Evolutionary conservation across 129 eudicot species (phyloP), one percentile per base, ranked within the genome.

Genomic region (Deinandra increscens): DNA sequence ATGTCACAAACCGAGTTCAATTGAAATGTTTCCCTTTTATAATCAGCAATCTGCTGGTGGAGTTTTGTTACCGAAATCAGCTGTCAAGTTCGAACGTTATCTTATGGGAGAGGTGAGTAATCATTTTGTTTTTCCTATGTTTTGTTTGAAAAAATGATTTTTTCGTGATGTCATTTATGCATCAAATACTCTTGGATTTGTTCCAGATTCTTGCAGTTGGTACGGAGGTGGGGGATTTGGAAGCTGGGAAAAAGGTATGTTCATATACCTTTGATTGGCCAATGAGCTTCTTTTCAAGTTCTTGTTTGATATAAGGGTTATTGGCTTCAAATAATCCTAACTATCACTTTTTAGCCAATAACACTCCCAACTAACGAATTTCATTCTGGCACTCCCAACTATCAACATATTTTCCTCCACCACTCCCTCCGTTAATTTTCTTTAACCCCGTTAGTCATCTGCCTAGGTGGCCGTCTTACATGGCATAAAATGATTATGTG

Each of bases 11-110:
- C 33, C 38, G 26, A 58, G 36, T 44, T 41, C 10, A 9, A 50
- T 37, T 12, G n/a, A 64, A 44, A 43, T 36, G 51, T 36, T 62
- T 64, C 54, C 33, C 56, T 10, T 65, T 33, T 50, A 51, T 18
- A 1, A 50, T 45, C 86, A 92, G 98, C 86, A 89, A 89, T 93
- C 98, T 59, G 96, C 97, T 73, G 98, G 95, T 13, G 98, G 97
- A 80, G 92, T 93, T 58, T 80, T 89, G 82, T 82, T 93, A 76
- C 97, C 98, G 0, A 93, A 89, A 70, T 89, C 97, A 53, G 97
- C 98, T 4, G 97, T 93, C 19, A 93, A 93, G 71, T 89, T 93
- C 60, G 98, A 93, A 73, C 87, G 92, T 9, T 87, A 89, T 81
- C 97, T 93, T 20, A 75, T 93, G 88, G 98, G 95, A 71, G 92